Percentiles rank a stretch among this genome's conserved stretches.
phyloP scores from a whole-genome alignment of 495 filamentous ascomycete genomes.

The Bombardia bombarda region DNA sequence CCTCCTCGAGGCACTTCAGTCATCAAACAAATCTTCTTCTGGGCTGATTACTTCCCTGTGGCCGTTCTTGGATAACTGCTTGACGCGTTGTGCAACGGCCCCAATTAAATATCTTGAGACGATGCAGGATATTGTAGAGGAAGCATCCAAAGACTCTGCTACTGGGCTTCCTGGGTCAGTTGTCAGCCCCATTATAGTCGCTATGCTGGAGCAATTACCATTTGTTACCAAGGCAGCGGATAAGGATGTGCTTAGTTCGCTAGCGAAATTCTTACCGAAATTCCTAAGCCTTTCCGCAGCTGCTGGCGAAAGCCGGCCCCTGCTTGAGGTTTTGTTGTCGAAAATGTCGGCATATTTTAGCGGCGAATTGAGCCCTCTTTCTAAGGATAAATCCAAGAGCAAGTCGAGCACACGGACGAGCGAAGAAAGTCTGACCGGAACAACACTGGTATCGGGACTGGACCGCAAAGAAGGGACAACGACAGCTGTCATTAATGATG shows the following conservation, averaged over 20 bases:
- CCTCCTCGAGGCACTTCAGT: slow-evolving; percentile 43
- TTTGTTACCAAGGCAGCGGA: slow-evolving; percentile 51
- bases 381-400: no score
- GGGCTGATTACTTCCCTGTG: slow-evolving; percentile 26
- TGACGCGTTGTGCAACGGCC: slow-evolving; percentile 57
- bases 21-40: slow-evolving; percentile 7
- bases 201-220: slow-evolving; percentile 68
- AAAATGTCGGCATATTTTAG: slow-evolving; percentile 17
- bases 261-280: slow-evolving; percentile 51
- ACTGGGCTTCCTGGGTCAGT: not conserved
- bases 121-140: slow-evolving; percentile 28
- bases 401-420: slow-evolving; percentile 6
- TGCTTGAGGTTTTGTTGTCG: slow-evolving; percentile 26
- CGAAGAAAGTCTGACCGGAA: not conserved
- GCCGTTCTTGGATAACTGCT: slow-evolving; percentile 73
- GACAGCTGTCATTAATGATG: no score
- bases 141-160: slow-evolving; percentile 11
- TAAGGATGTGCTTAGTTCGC: slow-evolving; percentile 21
- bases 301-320: slow-evolving; percentile 30
- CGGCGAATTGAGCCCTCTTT: slow-evolving; percentile 4
- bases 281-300: slow-evolving; percentile 32
- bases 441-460: not conserved
- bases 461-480: not conserved
- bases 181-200: slow-evolving; percentile 48
- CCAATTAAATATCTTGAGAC: slow-evolving; percentile 68